Evolutionary conservation across 768 basidiomycete species (phyloP).

Genomic region (Auricularia sp.): DNA sequence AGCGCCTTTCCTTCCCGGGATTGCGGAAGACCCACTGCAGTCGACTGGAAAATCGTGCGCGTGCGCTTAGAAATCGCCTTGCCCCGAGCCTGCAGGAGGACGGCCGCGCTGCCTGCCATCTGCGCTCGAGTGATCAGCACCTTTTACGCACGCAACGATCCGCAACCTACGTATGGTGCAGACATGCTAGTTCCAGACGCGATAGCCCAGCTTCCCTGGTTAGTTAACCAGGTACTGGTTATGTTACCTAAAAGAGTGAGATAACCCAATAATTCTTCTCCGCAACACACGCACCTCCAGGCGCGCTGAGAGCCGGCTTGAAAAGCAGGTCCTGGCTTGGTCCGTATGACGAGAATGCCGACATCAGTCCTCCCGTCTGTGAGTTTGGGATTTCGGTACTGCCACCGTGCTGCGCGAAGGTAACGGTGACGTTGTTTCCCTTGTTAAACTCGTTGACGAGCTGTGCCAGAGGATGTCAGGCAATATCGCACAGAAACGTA

Average conservation of each 20-base stretch:
- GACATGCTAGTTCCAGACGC: too few species aligned
- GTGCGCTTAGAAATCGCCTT: constrained; percentile 24
- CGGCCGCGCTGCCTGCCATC: constrained; percentile 35
- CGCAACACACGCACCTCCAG: background rate
- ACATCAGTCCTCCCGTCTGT: constrained; percentile 24
- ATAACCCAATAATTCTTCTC: too few species aligned
- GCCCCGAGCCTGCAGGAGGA: constrained; percentile 34
- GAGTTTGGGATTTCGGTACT: constrained; percentile 37
- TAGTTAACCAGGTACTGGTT: too few species aligned
- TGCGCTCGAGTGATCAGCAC: constrained; percentile 33
- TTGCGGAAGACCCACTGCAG: constrained; percentile 33
- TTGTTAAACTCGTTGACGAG: background rate
- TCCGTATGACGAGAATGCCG: background rate
- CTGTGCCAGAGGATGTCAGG: background rate
- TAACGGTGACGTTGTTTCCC: constrained; percentile 27
- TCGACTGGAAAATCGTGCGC: constrained; percentile 38
- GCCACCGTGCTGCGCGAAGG: constrained; percentile 40
- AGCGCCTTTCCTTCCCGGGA: constrained; percentile 40
- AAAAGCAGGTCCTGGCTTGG: constrained; percentile 39
- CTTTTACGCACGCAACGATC: background rate
- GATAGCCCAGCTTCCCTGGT: too few species aligned
- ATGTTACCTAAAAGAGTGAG: too few species aligned
- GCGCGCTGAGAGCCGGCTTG: background rate
- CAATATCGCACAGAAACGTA: too few species aligned
- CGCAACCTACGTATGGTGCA: too few species aligned